phyloP scores from a whole-genome alignment of 2,329 filamentous ascomycete species.

The Ambrosiella cleistominuta region DNA sequence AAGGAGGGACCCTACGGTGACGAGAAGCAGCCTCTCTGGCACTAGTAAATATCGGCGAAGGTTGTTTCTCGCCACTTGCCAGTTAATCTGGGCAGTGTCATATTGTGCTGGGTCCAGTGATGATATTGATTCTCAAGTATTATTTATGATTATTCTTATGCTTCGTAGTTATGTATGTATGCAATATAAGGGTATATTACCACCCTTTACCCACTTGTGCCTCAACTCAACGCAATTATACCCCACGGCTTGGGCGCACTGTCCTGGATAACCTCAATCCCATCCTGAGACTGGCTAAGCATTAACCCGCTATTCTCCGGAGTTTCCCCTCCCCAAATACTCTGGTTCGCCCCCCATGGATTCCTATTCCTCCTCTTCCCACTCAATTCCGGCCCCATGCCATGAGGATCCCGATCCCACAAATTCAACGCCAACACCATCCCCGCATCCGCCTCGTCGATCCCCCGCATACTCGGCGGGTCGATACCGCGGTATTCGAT shows the following conservation, averaged over 20 bases:
- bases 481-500: constrained; percentile 46
- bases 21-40: not conserved
- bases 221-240: not conserved
- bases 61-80: too few relatives aligned
- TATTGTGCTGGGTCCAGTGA: too few relatives aligned
- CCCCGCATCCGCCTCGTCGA: constrained; percentile 24
- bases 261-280: constrained; percentile 25
- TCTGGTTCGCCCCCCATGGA: constrained; percentile 28
- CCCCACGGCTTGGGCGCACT: constrained; percentile 25
- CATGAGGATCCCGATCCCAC: constrained; percentile 37
- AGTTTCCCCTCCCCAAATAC: constrained; percentile 21
- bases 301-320: constrained; percentile 22
- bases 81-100: too few relatives aligned
- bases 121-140: too few relatives aligned
- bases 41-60: not conserved
- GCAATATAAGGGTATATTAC: too few relatives aligned
- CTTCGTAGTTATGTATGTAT: too few relatives aligned
- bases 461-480: constrained; percentile 29
- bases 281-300: constrained; percentile 19
- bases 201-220: too few relatives aligned
- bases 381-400: constrained; percentile 26
- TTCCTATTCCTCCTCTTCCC: constrained; percentile 33
- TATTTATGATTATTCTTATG: too few relatives aligned
- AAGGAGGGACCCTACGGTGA: constrained; percentile 16
- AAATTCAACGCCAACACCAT: constrained; percentile 26